Base-by-base conservation (phyloP, 1,284 basidiomycete species). In the Flammula alnicola region DNA sequence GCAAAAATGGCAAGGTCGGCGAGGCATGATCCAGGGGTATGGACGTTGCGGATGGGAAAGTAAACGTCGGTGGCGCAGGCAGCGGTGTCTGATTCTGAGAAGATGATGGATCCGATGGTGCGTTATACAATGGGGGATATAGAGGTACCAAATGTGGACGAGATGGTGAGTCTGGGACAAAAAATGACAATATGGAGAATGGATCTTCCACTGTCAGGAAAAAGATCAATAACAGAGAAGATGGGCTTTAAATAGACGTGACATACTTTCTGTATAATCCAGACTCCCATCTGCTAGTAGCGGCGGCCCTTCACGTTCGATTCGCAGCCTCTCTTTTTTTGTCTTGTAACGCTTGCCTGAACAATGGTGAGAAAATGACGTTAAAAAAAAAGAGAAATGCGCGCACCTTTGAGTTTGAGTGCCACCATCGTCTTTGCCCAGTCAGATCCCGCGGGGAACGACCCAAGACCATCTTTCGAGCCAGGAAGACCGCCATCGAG, bases 331-430 rank as follows among this genome's bases (percentile, higher is more conserved):
- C 58, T 91, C 88, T 59, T 86, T 90, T 71, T 91, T 91, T 1
- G 87, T 90, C 47, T 79, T 80, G 62, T 88, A 88, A 17, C 80
- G 77, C 60, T 89, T 90, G 10, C 86, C 88, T 90, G 48, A 7
- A 45, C 25, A 37, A 32, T 30, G 16, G n/a, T 41, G 5, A 36
- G 39, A 9, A 33, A 45, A 11, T 7, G 8, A 25, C 6, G 20
- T 7, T 16, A 19, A 11, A 39, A 20, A 7, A 33, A 29, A 33
- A 41, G 36, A 20, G 43, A 14, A 44, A 35, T 38, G 22, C 7
- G 46, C 55, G 19, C 53, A 84, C 88, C 86, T 75, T 84, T 88
- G 42, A 88, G 67, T 66, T 90, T 91, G 31, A 90, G 66, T 2
- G 77, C 75, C 5, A 90, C 59, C 83, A 90, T 88, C 19, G 81